Evolutionary conservation across 2,329 filamentous ascomycete species (phyloP), one percentile per base, ranked within the genome.

Genomic region (Diaporthe nobilis): DNA sequence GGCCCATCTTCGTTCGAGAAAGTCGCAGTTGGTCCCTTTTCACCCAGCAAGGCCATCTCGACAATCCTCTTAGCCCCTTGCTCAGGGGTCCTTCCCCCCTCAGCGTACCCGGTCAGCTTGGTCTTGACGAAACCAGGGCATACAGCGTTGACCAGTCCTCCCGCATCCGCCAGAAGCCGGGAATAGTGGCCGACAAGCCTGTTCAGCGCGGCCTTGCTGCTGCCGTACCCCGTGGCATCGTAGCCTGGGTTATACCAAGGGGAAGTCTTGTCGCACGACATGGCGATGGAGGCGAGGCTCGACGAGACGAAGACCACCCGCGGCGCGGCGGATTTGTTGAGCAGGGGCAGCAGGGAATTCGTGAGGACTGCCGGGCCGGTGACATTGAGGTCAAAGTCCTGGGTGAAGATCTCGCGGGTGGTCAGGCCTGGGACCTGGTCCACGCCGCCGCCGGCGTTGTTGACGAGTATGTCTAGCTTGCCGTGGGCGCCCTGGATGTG

Each of bases 151-250:
- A 84, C 82, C 72, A 81, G 82, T 25, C 80, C 84, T 12, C 80
- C 81, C 5, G 77, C 63, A 28, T 80, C 80, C 6, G 81, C 78
- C 51, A 86, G 47, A 15, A 81, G 79, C 0, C 81, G 77, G 1
- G 79, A 80, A 65, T 83, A 86, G 65, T 83, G 81, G 4, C 83
- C 25, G 44, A 79, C 80, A 3, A 87, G 77, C 82, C 86, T 86
- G 42, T 87, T 85, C 13, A 87, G 34, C 0, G 85, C 86, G 1
- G 85, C 84, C 76, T 88, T 88, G 79, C 84, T 86, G 6, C 80
- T 77, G 17, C 84, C 79, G 72, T 88, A 87, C 1, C 80, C 79
- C 47, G 81, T 83, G 63, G 80, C 82, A 7, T 82, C 81, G 22
- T 78, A 75, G 1, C 20, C 15, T 17, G 20, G 55, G n/a, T 68